These are phyloP conservation scores for Myxozyma neotropica DNA, from an alignment of 805 yeast species.

Conservation along the genomic window DNA sequence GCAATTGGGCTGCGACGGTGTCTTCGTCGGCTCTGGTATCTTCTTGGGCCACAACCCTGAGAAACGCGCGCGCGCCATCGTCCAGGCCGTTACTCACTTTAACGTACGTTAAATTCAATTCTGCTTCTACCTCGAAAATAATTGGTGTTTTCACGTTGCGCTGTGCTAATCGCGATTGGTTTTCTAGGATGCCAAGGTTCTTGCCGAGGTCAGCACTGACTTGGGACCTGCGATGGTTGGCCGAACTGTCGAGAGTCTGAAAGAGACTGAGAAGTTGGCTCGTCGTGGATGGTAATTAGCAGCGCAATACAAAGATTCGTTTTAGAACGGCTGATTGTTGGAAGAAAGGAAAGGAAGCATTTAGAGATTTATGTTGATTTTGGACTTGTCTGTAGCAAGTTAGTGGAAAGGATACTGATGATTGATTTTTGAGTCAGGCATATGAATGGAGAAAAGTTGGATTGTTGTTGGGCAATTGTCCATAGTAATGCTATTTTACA, in stretches of 20 bases:
- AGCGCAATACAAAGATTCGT: too few species aligned
- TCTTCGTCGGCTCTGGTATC: slow-evolving; percentile 77
- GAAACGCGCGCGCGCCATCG: slow-evolving; percentile 74
- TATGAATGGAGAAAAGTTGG: too few species aligned
- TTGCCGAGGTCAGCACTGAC: slow-evolving; percentile 67
- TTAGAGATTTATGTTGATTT: background rate
- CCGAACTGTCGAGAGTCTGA: slow-evolving; percentile 57
- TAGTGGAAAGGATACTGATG: too few species aligned
- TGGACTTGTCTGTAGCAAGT: background rate
- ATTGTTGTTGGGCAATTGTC: too few species aligned
- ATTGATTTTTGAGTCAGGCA: too few species aligned
- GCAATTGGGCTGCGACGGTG: slow-evolving; percentile 80
- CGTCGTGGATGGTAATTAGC: slow-evolving; percentile 33
- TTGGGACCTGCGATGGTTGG: slow-evolving; percentile 81
- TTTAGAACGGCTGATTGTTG: too few species aligned
- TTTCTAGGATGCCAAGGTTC: slow-evolving; percentile 52
- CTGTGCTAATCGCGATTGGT: too few species aligned
- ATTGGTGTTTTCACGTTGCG: background rate
- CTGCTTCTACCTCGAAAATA: too few species aligned
- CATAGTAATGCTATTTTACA: too few species aligned
- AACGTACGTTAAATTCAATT: slow-evolving; percentile 39
- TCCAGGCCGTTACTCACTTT: slow-evolving; percentile 73
- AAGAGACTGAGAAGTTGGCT: slow-evolving; percentile 45
- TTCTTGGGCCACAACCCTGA: slow-evolving; percentile 75
- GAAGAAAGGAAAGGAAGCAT: background rate